Percentiles rank a stretch among this genome's conserved stretches.
phyloP scores from a whole-genome alignment of 148 eudicot species.

The Rhododendron ferrugineum region DNA sequence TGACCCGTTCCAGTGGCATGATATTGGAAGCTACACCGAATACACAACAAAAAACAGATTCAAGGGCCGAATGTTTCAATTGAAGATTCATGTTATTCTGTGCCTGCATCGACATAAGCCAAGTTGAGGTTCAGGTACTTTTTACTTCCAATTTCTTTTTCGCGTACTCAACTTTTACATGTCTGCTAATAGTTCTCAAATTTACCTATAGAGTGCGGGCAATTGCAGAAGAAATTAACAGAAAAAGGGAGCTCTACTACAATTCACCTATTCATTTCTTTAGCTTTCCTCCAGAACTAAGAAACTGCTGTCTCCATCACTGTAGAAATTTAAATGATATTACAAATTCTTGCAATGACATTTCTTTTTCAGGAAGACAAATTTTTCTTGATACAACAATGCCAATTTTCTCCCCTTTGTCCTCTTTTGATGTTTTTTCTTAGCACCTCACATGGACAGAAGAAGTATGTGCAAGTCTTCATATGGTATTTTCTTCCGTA shows the following conservation, averaged over 20 bases:
- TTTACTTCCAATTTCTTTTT: background rate
- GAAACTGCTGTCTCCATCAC: background rate
- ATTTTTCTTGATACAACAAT: too few relatives aligned
- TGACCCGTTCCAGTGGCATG: background rate
- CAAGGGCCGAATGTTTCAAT: background rate
- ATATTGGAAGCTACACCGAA: background rate
- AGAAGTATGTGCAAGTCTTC: background rate
- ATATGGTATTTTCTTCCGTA: background rate
- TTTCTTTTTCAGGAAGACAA: background rate
- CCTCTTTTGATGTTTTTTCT: background rate
- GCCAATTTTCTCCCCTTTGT: background rate
- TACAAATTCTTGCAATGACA: background rate
- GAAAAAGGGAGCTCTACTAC: background rate
- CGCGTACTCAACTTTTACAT: background rate
- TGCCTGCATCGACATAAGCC: background rate
- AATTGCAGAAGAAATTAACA: background rate
- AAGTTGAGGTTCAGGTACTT: background rate
- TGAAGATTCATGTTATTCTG: background rate
- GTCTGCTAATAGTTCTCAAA: background rate
- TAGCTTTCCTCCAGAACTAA: background rate
- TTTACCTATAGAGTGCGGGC: background rate
- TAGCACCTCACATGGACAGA: conserved; percentile 4
- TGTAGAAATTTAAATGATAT: background rate
- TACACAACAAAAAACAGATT: background rate
- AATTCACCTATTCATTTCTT: background rate